Evolutionary conservation across 2,329 filamentous ascomycete genomes (phyloP).

Genomic region (Arthroderma uncinatum): DNA sequence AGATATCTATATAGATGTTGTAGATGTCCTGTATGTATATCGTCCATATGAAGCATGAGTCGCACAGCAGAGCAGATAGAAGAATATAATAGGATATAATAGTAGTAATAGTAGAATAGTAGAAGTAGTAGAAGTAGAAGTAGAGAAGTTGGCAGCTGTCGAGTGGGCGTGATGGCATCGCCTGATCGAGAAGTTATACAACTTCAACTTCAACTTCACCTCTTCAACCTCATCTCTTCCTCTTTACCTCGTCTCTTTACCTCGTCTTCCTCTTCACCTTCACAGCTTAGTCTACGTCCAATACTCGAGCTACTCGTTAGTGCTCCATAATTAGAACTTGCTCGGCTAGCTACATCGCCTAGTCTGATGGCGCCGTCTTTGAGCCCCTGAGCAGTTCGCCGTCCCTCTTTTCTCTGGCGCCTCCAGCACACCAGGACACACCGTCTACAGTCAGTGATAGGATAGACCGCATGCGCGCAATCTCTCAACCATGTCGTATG

Average conservation of each 20-base stretch:
- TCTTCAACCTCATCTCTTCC: not conserved
- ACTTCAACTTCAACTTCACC: not conserved
- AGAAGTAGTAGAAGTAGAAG: not conserved
- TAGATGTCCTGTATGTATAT: not conserved
- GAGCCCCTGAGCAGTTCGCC: slow-evolving; percentile 1
- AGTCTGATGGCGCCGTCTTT: not conserved
- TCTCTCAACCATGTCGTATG: slow-evolving; percentile 5
- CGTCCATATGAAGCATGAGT: no score
- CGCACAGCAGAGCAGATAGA: no score
- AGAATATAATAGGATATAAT: not conserved
- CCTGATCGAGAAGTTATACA: not conserved
- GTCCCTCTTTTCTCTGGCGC: not conserved
- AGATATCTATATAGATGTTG: not conserved
- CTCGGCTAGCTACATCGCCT: not conserved
- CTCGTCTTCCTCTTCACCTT: no score
- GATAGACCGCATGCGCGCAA: not conserved
- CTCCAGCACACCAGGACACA: not conserved
- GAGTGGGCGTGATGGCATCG: not conserved
- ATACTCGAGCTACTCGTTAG: no score
- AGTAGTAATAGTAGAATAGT: not conserved
- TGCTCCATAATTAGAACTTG: not conserved
- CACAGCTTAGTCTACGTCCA: not conserved
- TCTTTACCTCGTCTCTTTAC: not conserved
- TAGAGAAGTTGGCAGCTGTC: not conserved
- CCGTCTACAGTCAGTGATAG: not conserved